These are phyloP conservation scores for Auricularia sp. DNA, from an alignment of 768 basidiomycete species.

Conservation along the genomic window DNA sequence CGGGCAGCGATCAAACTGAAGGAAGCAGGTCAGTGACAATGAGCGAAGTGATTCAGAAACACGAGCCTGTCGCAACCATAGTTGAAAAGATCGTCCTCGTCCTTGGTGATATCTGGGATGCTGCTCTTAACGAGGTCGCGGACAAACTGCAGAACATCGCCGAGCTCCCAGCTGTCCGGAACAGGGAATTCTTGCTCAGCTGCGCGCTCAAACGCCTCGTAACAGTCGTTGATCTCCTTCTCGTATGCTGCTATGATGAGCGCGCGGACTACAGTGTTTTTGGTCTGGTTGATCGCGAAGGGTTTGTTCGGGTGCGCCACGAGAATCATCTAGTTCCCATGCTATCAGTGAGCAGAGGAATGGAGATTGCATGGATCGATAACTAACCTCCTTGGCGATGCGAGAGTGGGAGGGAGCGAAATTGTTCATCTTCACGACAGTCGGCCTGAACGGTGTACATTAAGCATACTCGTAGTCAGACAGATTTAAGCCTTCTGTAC, in stretches of 20 bases:
- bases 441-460: constrained; percentile 22
- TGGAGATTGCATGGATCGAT: neutral
- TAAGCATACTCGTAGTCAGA: neutral
- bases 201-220: constrained; percentile 20
- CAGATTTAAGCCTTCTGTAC: neutral
- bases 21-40: neutral
- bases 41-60: neutral
- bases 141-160: constrained; percentile 20
- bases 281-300: constrained; percentile 16
- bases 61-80: constrained; percentile 24
- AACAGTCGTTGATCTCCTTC: constrained; percentile 30
- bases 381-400: constrained; percentile 31
- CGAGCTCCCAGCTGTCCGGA: constrained; percentile 5
- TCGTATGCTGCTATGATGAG: constrained; percentile 18
- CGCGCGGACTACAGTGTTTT: neutral
- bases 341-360: neutral
- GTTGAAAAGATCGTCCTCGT: constrained; percentile 30
- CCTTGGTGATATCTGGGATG: constrained; percentile 15
- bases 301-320: constrained; percentile 26
- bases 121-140: constrained; percentile 23
- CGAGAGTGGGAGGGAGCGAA: constrained; percentile 17
- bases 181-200: constrained; percentile 3
- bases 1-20: constrained; percentile 16
- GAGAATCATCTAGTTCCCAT: constrained; percentile 31
- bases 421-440: constrained; percentile 22